phyloP scores from a whole-genome alignment of 192 early-diverging fungal species.

The Coemansia sp. region DNA sequence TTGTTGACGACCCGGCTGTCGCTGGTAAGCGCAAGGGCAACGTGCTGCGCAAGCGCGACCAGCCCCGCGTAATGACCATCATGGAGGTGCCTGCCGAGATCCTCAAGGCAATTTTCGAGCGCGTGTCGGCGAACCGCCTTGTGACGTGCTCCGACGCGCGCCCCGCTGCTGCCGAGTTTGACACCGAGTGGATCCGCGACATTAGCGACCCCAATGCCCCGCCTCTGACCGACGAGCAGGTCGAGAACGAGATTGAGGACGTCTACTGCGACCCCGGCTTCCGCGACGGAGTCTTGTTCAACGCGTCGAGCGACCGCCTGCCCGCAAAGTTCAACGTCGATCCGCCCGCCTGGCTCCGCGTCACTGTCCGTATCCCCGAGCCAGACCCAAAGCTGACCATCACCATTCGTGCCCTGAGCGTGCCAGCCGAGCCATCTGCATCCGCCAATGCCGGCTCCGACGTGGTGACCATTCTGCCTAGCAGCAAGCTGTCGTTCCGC shows the following conservation, averaged over 20 bases:
- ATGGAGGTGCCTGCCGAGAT: constrained; percentile 51
- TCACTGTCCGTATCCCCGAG: constrained; percentile 49
- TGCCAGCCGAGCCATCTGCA: constrained; percentile 18
- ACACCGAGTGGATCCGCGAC: constrained; percentile 50
- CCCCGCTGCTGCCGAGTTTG: constrained; percentile 46
- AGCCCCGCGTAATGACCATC: constrained; percentile 52
- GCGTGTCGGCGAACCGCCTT: constrained; percentile 41
- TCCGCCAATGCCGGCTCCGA: not conserved
- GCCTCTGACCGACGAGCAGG: constrained; percentile 42
- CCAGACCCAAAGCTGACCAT: constrained; percentile 34
- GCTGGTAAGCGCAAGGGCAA: constrained; percentile 52
- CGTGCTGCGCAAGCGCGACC: constrained; percentile 56
- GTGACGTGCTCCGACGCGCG: constrained; percentile 48
- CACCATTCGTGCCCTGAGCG: constrained; percentile 33
- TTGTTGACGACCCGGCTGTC: constrained; percentile 52
- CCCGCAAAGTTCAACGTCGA: constrained; percentile 48
- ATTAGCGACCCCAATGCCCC: constrained; percentile 17
- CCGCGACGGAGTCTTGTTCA: constrained; percentile 52
- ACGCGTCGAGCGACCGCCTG: constrained; percentile 52
- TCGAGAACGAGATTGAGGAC: constrained; percentile 44
- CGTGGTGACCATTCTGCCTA: constrained; percentile 31
- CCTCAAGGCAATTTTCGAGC: constrained; percentile 43
- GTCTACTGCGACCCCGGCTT: constrained; percentile 55
- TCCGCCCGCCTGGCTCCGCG: constrained; percentile 46
- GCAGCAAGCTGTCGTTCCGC: constrained; percentile 31